Evolutionary conservation across 306 rosid genomes (phyloP), one percentile per base, ranked within the genome.

Genomic region (Vigna nakashimae): DNA sequence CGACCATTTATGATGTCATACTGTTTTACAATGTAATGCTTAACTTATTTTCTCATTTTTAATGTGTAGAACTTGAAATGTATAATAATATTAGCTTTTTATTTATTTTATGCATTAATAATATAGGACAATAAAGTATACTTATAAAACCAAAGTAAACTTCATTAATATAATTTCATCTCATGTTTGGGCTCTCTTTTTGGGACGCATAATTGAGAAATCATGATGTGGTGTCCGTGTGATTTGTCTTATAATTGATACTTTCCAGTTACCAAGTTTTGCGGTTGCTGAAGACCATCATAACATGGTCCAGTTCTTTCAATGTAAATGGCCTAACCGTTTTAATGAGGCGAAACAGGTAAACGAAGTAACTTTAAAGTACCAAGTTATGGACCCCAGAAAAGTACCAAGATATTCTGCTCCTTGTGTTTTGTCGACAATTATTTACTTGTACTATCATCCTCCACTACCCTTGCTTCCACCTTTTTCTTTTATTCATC

Each of bases 341-440:
- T 55, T 72, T 34, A 40, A 20, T 51, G 59, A 43, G 71, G 24
- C 18, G 36, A 66, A 65, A 45, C 75, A 77, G 20, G 13, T 24
- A 18, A 77, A 56, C 50, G 38, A 20, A 77, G 34, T 52, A 10
- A 34, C 68, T 11, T 38, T 64, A 4, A 43, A 71, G 50, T 52
- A 64, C 74, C 8, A 14, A 76, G 45, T 26, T 15, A 55, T 66
- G 72, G 53, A 43, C 55, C 72, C 72, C 53, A 11, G 10, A 20
- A 42, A 22, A 28, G 59, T 28, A 64, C 69, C 12, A 14, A 71
- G 15, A 43, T 40, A 55, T n/a, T 73, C 57, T 67, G 38, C 30
- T 59, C 13, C 4, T 24, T 15, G 28, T 56, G 55, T 26, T 73
- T 3, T 38, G 15, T 43, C 9, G 10, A 68, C 53, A 68, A 26